phyloP scores from a whole-genome alignment of 2,329 filamentous ascomycete genomes.

The Trichoderma pleuroti region DNA sequence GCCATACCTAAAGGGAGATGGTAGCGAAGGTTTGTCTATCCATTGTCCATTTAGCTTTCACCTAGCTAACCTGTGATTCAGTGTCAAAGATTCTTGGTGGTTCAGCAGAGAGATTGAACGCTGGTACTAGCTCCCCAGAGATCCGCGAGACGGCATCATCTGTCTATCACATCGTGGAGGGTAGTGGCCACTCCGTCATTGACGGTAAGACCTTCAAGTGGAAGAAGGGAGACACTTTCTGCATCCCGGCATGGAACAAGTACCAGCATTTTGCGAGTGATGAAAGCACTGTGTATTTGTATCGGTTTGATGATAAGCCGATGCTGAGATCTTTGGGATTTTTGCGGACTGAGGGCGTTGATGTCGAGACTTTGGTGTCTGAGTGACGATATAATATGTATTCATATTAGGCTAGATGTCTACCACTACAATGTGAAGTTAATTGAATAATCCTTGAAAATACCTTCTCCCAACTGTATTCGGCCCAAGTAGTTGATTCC shows the following conservation, averaged over 20 bases:
- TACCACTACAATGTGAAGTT: background rate
- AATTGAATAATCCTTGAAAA: background rate
- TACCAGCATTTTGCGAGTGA: conserved; percentile 45
- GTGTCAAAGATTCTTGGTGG: conserved; percentile 43
- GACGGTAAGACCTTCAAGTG: conserved; percentile 38
- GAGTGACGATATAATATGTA: background rate
- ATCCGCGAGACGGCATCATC: conserved; percentile 49
- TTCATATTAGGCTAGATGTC: background rate
- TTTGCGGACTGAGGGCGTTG: conserved; percentile 40
- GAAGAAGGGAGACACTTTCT: conserved; percentile 53
- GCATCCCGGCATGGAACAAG: conserved; percentile 49
- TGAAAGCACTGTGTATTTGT: conserved; percentile 43
- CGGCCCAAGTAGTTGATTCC: background rate
- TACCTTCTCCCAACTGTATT: background rate
- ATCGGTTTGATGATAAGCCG: conserved; percentile 52
- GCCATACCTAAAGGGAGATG: conserved; percentile 34
- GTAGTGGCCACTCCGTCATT: conserved; percentile 41
- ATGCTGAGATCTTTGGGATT: conserved; percentile 52
- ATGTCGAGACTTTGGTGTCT: conserved; percentile 38
- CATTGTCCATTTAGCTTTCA: background rate
- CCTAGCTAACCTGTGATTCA: background rate
- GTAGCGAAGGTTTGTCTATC: conserved; percentile 28
- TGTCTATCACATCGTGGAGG: conserved; percentile 52
- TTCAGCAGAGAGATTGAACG: conserved; percentile 42
- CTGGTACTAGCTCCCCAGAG: conserved; percentile 34